phyloP scores from a whole-genome alignment of 75 land plant species.

The Cunninghamia lanceolata region DNA sequence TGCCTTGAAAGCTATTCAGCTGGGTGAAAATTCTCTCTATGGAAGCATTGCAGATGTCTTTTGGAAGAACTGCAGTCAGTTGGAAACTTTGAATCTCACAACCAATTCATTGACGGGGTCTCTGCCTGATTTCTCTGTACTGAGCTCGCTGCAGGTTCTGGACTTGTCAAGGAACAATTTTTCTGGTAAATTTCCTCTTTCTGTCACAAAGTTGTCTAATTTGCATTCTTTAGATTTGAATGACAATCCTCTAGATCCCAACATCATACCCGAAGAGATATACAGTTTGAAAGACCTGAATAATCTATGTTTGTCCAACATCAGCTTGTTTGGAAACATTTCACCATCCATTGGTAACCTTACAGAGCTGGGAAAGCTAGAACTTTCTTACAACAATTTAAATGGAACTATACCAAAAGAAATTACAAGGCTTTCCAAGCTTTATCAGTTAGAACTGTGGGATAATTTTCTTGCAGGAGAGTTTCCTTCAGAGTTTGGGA shows the following conservation, averaged over 20 bases:
- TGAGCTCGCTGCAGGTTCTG: conserved; percentile 28
- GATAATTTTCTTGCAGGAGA: conserved; percentile 47
- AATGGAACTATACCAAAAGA: conserved; percentile 56
- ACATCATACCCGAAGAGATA: conserved; percentile 34
- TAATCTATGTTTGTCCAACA: conserved; percentile 40
- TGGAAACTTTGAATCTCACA: conserved; percentile 40
- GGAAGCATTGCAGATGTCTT: conserved; percentile 36
- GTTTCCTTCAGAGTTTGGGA: conserved; percentile 56
- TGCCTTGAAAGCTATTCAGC: neutral
- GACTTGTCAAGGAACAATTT: conserved; percentile 41
- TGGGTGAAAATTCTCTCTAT: conserved; percentile 38
- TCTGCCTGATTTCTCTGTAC: conserved; percentile 34
- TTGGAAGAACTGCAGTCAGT: conserved; percentile 27
- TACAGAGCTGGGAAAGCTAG: conserved; percentile 30
- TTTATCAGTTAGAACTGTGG: conserved; percentile 60
- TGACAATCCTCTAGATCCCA: conserved; percentile 32
- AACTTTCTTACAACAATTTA: conserved; percentile 44
- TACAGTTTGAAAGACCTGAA: conserved; percentile 17
- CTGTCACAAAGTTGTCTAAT: conserved; percentile 23
- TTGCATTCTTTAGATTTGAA: conserved; percentile 28
- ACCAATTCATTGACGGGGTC: conserved; percentile 29
- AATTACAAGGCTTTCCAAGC: conserved; percentile 39
- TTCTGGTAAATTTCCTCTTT: conserved; percentile 47
- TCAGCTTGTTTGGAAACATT: conserved; percentile 36
- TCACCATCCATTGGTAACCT: conserved; percentile 47